Percentiles rank a stretch among this genome's conserved stretches.
Conservation (phyloP, 371 early-diverging fungal species). For the Circinella umbellata region DNA sequence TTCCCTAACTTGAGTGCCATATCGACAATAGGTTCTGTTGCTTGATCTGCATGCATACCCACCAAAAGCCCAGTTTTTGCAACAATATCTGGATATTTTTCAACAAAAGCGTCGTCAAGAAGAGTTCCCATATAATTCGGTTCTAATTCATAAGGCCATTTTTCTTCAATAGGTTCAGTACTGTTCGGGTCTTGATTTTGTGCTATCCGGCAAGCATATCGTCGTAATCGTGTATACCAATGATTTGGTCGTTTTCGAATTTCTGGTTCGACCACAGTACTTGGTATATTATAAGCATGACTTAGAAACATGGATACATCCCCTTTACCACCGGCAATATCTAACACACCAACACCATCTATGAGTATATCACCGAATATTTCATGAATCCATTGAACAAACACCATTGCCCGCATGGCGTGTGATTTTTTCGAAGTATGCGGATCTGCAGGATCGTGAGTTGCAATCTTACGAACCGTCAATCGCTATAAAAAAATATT, state of each 20-base stretch:
- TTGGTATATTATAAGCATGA: constrained; percentile 49
- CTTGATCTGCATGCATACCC: constrained; percentile 66
- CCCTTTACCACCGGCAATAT: constrained; percentile 67
- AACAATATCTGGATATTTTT: constrained; percentile 33
- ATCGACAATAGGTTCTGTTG: constrained; percentile 64
- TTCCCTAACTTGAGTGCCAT: constrained; percentile 49
- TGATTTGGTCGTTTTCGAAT: constrained; percentile 50
- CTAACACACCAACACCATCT: constrained; percentile 42
- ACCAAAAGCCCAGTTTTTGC: constrained; percentile 39
- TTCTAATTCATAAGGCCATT: constrained; percentile 36
- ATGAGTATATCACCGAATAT: constrained; percentile 37
- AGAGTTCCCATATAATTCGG: constrained; percentile 44
- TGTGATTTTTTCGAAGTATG: constrained; percentile 61
- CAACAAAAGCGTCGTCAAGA: constrained; percentile 50
- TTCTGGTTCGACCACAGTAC: constrained; percentile 59
- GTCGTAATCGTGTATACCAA: constrained; percentile 50
- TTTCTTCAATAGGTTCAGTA: constrained; percentile 11
- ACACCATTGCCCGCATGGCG: constrained; percentile 54
- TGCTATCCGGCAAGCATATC: constrained; percentile 31
- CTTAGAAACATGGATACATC: constrained; percentile 60
- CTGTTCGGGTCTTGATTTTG: constrained; percentile 27
- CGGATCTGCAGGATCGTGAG: constrained; percentile 55
- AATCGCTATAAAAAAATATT: constrained; percentile 20
- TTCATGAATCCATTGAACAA: constrained; percentile 55
- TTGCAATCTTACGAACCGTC: constrained; percentile 31